phyloP scores from a whole-genome alignment of 768 basidiomycete genomes.

The Atractiella rhizophila region DNA sequence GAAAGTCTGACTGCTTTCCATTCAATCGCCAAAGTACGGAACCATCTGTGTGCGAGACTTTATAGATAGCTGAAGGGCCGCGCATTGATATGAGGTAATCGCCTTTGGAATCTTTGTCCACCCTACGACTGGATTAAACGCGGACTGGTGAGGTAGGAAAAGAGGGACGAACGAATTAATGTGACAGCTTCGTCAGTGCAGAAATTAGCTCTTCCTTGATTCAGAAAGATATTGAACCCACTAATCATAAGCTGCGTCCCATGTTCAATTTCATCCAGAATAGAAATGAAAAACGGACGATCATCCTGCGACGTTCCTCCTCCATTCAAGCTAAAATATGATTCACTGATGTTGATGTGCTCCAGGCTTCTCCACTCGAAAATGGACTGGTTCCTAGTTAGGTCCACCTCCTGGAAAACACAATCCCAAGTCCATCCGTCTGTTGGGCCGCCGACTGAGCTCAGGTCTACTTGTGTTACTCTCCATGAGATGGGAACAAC shows the following conservation, averaged over 20 bases:
- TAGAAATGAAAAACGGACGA: not conserved
- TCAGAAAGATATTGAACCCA: too few relatives aligned
- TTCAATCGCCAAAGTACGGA: conserved; percentile 14
- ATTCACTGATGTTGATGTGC: conserved; percentile 12
- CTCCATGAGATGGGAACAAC: conserved; percentile 10
- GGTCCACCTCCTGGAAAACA: conserved; percentile 15
- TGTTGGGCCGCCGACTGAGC: conserved; percentile 5
- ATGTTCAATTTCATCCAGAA: not conserved
- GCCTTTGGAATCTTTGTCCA: conserved; percentile 15
- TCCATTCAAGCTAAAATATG: conserved; percentile 11
- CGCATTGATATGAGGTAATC: conserved; percentile 16
- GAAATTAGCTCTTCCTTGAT: too few relatives aligned
- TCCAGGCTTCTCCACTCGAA: conserved; percentile 18
- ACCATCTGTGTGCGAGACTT: conserved; percentile 12
- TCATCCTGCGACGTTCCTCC: not conserved
- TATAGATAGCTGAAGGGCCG: conserved; percentile 16
- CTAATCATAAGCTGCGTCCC: conserved; percentile 17
- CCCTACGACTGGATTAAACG: too few relatives aligned
- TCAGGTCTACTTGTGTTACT: conserved; percentile 9
- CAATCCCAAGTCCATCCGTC: conserved; percentile 13
- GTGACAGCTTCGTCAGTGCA: too few relatives aligned
- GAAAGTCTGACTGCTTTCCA: conserved; percentile 13
- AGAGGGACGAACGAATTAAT: too few relatives aligned
- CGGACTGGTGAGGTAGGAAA: too few relatives aligned
- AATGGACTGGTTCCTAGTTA: conserved; percentile 11